Evolutionary conservation across 371 early-diverging fungal genomes (phyloP).

Genomic region (Blastocladiella emersonii): DNA sequence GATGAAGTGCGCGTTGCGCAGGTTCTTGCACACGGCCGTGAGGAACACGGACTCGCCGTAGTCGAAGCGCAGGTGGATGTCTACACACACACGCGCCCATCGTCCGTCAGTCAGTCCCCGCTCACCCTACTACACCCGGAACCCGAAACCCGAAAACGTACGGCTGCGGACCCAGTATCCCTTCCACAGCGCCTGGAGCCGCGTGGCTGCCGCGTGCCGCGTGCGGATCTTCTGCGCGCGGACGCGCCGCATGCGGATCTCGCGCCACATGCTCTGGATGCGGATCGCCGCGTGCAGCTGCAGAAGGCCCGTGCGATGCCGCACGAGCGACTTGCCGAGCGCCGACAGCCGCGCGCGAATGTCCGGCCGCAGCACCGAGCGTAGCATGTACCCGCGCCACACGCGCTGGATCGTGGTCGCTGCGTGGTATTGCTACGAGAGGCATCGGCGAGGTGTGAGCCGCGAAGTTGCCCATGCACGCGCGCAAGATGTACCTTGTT

Average conservation of each 20-base stretch:
- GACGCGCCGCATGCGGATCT: slow-evolving; percentile 17
- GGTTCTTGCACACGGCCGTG: slow-evolving; percentile 29
- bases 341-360: slow-evolving; percentile 20
- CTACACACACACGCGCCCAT: slow-evolving; percentile 8
- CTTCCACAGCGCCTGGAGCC: slow-evolving; percentile 35
- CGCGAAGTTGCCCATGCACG: neutral
- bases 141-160: slow-evolving; percentile 11
- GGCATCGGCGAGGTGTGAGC: neutral
- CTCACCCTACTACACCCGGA: no score
- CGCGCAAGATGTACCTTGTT: neutral
- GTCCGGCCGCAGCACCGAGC: slow-evolving; percentile 26
- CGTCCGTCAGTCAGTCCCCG: neutral
- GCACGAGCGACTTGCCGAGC: slow-evolving; percentile 22
- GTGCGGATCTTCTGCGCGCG: slow-evolving; percentile 28
- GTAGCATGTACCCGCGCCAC: slow-evolving; percentile 16
- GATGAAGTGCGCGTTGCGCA: slow-evolving; percentile 30
- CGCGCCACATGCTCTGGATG: slow-evolving; percentile 28
- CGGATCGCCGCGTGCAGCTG: slow-evolving; percentile 25
- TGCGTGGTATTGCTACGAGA: neutral
- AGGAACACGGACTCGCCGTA: slow-evolving; percentile 40
- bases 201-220: slow-evolving; percentile 27
- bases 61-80: slow-evolving; percentile 30
- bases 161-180: slow-evolving; percentile 37
- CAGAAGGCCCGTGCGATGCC: slow-evolving; percentile 21
- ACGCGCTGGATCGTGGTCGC: neutral